Evolutionary conservation across 352 stramenopile genomes (phyloP).

Genomic region (Globisporangium paroecandrum): DNA sequence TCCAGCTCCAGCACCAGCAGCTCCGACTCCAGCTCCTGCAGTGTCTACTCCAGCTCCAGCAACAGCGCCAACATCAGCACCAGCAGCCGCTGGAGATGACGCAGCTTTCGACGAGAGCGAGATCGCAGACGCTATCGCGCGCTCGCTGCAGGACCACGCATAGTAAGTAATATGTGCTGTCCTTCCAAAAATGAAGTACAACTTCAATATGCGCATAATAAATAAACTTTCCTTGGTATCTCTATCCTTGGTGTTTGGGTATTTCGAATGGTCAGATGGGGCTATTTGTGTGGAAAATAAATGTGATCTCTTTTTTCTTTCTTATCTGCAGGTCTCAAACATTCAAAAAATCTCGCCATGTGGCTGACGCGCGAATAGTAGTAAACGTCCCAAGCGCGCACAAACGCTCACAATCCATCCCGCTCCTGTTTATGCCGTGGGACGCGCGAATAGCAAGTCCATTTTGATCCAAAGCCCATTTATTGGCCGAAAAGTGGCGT

Average conservation of each 20-base stretch:
- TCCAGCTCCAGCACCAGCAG: slow-evolving; percentile 10
- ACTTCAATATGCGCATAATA: background rate
- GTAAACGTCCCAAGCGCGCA: background rate
- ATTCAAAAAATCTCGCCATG: background rate
- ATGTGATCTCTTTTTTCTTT: background rate
- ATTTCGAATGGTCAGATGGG: background rate
- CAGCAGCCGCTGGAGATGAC: slow-evolving; percentile 19
- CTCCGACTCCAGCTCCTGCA: background rate
- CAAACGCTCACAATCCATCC: slow-evolving; percentile 3
- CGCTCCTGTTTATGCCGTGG: background rate
- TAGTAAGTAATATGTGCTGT: background rate
- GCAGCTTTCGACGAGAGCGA: slow-evolving; percentile 68
- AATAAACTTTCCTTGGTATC: background rate
- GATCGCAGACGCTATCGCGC: slow-evolving; percentile 74
- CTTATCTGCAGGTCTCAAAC: background rate
- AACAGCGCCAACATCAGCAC: slow-evolving; percentile 13
- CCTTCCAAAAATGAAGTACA: background rate
- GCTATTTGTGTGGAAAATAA: background rate
- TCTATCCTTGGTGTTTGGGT: background rate
- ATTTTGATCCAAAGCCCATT: slow-evolving; percentile 3
- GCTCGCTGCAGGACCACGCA: slow-evolving; percentile 69
- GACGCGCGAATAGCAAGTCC: slow-evolving; percentile 11
- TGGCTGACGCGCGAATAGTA: slow-evolving; percentile 16
- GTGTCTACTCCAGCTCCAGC: slow-evolving; percentile 4
- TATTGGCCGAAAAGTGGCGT: slow-evolving; percentile 33